Percentiles rank a stretch among this genome's conserved stretches.
phyloP scores from a whole-genome alignment of 2,329 filamentous ascomycete genomes.

The Dothistroma pini region DNA sequence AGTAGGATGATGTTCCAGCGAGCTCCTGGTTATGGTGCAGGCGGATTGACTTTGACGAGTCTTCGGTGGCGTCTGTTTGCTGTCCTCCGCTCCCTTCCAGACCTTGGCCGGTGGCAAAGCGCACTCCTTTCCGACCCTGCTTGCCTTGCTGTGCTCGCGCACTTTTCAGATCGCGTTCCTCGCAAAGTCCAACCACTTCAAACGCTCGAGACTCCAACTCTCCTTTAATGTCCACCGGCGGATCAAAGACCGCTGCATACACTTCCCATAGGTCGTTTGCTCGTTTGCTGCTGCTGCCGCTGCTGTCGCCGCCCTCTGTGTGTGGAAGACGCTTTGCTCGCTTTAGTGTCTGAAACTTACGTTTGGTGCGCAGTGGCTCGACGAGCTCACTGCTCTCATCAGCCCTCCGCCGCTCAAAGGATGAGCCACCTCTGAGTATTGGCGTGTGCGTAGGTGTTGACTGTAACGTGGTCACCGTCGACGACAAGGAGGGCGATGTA shows the following conservation, averaged over 20 bases:
- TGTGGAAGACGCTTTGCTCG: constrained; percentile 32
- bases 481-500: constrained; percentile 25
- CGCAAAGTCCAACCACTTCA: background rate
- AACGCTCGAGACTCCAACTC: background rate
- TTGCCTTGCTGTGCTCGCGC: background rate
- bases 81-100: background rate
- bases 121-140: background rate
- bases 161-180: background rate
- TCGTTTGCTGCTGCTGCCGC: constrained; percentile 9
- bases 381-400: constrained; percentile 6
- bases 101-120: background rate
- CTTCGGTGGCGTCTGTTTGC: background rate
- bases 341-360: constrained; percentile 30
- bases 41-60: constrained; percentile 5
- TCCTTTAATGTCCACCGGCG: background rate
- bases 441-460: constrained; percentile 27
- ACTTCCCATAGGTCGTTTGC: constrained; percentile 30
- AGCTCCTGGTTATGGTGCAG: constrained; percentile 1
- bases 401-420: constrained; percentile 9
- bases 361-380: constrained; percentile 27
- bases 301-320: constrained; percentile 11
- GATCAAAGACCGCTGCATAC: constrained; percentile 30
- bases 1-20: constrained; percentile 22
- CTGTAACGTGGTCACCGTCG: constrained; percentile 25
- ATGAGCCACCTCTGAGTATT: constrained; percentile 8